Percentiles rank a stretch among this genome's conserved stretches.
Conservation (phyloP, 2,329 filamentous ascomycete genomes). For the Colletotrichum sidae region DNA sequence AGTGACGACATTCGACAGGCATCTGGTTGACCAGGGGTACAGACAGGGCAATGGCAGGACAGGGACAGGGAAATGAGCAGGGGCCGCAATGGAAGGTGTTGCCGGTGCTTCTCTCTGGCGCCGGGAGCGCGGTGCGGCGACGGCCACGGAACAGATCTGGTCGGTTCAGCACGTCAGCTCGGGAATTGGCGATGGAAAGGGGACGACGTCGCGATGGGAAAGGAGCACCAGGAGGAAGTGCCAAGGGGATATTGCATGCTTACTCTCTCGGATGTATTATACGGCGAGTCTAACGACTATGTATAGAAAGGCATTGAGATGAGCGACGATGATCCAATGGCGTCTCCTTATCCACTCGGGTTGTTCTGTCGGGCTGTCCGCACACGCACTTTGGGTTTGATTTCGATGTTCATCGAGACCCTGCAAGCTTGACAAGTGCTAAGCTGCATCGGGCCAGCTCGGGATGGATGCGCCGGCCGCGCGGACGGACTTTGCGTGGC, state of each 20-base stretch:
- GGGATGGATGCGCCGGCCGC: constrained; percentile 33
- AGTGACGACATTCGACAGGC: constrained; percentile 34
- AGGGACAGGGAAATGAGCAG: background rate
- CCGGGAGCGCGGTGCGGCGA: too few species aligned
- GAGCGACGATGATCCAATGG: background rate
- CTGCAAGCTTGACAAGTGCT: constrained; percentile 32
- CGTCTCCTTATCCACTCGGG: constrained; percentile 26
- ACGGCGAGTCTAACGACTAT: too few species aligned
- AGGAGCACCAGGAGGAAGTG: too few species aligned
- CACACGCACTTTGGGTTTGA: constrained; percentile 25
- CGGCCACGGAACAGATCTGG: too few species aligned
- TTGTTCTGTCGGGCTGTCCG: constrained; percentile 29
- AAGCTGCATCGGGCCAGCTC: constrained; percentile 24
- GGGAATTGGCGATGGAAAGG: too few species aligned
- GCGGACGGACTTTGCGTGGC: constrained; percentile 29
- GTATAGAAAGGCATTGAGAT: too few species aligned
- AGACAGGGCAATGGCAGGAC: background rate
- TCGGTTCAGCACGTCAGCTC: too few species aligned
- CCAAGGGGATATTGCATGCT: too few species aligned
- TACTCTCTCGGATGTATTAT: too few species aligned
- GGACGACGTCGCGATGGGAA: too few species aligned
- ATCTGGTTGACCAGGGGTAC: background rate
- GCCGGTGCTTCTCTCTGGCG: background rate
- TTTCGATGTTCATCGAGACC: constrained; percentile 36
- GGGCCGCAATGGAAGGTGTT: background rate